Base-by-base conservation (phyloP, 2,329 filamentous ascomycete genomes). In the Berkeleyomyces rouxiae region DNA sequence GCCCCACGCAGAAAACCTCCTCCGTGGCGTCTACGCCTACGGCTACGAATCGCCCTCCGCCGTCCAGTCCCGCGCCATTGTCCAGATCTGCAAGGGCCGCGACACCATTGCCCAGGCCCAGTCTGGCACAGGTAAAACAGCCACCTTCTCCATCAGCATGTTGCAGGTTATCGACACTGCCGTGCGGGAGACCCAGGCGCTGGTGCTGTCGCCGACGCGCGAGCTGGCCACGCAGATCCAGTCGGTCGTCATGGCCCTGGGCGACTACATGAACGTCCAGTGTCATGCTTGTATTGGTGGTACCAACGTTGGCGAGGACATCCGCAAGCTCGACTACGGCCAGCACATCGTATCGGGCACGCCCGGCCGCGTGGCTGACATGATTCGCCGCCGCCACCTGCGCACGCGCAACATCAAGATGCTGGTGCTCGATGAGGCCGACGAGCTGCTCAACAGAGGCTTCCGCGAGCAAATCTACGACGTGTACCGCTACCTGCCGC, bases 381-480 rank as follows among this genome's bases (percentile, higher is more conserved):
- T 83, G 81, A 83, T 83, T 67, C 77, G 80, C 66, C 76, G 81
- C 66, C 74, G 83, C 64, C 74, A 80, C 66, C 69, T 82, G 66
- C 78, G 81, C 69, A 81, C 82, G 58, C 75, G 82, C 70, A 76
- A 84, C 74, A 80, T 85, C 76, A 78, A 85, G 76, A 83, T 83
- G 81, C 75, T 83, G 4, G 79, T 83, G 3, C 76, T 83, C 42
- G 81, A 83, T 66, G 81, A 83, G 69, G 81, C 81, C 63, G 81
- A 83, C 66, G 81, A 83, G 70, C 74, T 83, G 63, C 83, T 97
- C 11, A 95, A 96, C 77, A 87, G 91, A 69, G 93, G 93, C 59
- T 99, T 97, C 80, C 83, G 90, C 67, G 93, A 99, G 78, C 93
- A 97, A 72, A 99, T 99, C 74, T 97, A 97, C 82, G 92, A 97